Evolutionary conservation across 2,329 filamentous ascomycete genomes (phyloP).

Genomic region (Aspergillus sp.): DNA sequence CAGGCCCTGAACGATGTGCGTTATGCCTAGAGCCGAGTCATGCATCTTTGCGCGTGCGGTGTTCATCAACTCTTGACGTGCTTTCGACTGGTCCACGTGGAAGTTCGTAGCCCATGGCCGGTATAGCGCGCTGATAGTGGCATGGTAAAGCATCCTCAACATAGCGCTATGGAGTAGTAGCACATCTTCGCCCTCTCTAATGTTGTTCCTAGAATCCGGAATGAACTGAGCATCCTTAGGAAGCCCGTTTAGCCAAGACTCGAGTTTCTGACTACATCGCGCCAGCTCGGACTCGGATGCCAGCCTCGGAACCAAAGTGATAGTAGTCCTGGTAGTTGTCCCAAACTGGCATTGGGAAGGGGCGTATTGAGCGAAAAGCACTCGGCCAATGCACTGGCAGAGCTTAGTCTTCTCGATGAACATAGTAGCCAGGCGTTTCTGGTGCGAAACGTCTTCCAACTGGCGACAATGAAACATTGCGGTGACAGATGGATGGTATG

Average conservation of each 20-base stretch:
- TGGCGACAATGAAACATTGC: conserved; percentile 61
- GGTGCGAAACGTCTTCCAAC: conserved; percentile 62
- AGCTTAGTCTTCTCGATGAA: conserved; percentile 84
- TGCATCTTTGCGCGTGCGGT: conserved; percentile 70
- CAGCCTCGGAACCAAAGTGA: conserved; percentile 81
- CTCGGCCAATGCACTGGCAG: conserved; percentile 76
- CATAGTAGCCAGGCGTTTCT: conserved; percentile 70
- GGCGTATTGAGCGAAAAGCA: conserved; percentile 80
- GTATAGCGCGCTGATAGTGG: conserved; percentile 80
- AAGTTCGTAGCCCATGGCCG: conserved; percentile 73
- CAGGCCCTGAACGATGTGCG: conserved; percentile 67
- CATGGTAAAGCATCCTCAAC: conserved; percentile 84
- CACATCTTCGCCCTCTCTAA: conserved; percentile 43
- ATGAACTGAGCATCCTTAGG: conserved; percentile 64
- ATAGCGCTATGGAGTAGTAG: conserved; percentile 67
- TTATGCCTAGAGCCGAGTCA: conserved; percentile 75
- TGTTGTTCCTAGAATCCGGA: conserved; percentile 53
- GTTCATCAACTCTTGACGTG: conserved; percentile 55
- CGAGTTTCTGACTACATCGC: conserved; percentile 66
- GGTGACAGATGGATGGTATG: conserved; percentile 58
- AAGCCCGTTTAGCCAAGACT: conserved; percentile 64
- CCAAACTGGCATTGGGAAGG: conserved; percentile 71
- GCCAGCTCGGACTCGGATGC: conserved; percentile 68
- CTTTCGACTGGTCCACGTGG: conserved; percentile 34
- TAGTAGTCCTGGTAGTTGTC: conserved; percentile 60